Conservation (phyloP, 2,329 filamentous ascomycete species). For the Colletotrichum ledebouriae region DNA sequence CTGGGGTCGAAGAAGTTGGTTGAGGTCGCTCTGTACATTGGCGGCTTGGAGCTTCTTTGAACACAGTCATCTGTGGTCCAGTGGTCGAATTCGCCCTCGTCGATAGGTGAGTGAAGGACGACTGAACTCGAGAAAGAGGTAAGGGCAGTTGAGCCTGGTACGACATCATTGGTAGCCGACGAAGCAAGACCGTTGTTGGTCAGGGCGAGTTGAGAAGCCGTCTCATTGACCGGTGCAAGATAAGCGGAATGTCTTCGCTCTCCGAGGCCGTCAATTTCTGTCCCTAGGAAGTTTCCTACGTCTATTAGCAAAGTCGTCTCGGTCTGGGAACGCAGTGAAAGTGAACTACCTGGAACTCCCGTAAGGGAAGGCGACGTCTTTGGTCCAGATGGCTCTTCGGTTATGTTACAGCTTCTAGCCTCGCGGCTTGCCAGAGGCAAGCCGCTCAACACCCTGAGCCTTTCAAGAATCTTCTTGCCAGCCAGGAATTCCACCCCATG, state of each 20-base stretch:
- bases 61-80: no score
- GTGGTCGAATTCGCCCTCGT: no score
- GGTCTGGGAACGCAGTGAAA: background rate
- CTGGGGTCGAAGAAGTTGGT: no score
- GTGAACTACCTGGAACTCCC: background rate
- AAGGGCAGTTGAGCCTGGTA: background rate
- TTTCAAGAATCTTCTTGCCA: background rate
- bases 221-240: background rate
- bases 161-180: background rate
- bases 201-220: background rate
- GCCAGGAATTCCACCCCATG: background rate
- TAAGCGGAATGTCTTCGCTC: background rate
- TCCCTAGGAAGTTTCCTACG: background rate
- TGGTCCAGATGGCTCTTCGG: background rate
- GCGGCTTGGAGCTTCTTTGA: no score
- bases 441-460: background rate
- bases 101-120: no score
- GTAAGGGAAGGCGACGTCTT: background rate
- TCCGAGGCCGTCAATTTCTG: background rate
- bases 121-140: background rate
- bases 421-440: background rate
- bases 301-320: background rate
- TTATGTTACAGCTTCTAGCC: background rate
- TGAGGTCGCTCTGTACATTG: no score
- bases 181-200: background rate